Conservation (phyloP, 1,284 basidiomycete genomes). For the Apiotrichum sp. region DNA sequence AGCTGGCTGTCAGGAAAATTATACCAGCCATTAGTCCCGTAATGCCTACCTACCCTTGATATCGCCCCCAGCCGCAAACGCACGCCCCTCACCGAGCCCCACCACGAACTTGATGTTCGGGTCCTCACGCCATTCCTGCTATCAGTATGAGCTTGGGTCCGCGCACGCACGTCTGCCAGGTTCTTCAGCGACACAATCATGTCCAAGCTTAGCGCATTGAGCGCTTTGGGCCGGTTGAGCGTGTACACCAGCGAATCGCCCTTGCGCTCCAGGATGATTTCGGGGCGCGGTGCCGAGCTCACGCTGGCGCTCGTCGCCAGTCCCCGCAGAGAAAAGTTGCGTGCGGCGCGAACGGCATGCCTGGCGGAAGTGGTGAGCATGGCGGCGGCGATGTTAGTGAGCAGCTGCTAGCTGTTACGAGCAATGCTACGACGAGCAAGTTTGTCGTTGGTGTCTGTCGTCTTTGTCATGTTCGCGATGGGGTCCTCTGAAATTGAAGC, state of each 20-base stretch:
- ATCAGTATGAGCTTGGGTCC: slow-evolving; percentile 48
- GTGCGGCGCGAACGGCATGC: too few relatives aligned
- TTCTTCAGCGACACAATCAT: slow-evolving; percentile 72
- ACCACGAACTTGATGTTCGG: slow-evolving; percentile 2
- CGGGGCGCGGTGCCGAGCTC: background rate
- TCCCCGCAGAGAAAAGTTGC: too few relatives aligned
- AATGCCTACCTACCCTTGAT: slow-evolving; percentile 1
- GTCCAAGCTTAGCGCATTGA: slow-evolving; percentile 75
- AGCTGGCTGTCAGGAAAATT: too few relatives aligned
- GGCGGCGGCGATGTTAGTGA: too few relatives aligned
- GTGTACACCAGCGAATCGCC: slow-evolving; percentile 4
- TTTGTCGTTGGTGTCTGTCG: too few relatives aligned
- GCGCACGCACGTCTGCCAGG: slow-evolving; percentile 25
- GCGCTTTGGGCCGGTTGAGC: slow-evolving; percentile 66
- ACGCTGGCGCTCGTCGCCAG: too few relatives aligned
- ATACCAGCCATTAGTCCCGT: background rate
- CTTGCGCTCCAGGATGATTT: slow-evolving; percentile 4
- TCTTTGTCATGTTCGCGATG: too few relatives aligned
- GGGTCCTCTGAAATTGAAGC: too few relatives aligned
- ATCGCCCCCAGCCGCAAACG: slow-evolving; percentile 9
- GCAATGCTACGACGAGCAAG: too few relatives aligned
- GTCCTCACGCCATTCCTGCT: slow-evolving; percentile 49
- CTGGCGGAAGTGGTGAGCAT: too few relatives aligned
- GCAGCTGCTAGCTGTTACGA: too few relatives aligned
- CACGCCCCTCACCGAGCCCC: slow-evolving; percentile 1